Conservation (phyloP, 164 flowering plant genomes). For the Vitis rotundifolia region DNA sequence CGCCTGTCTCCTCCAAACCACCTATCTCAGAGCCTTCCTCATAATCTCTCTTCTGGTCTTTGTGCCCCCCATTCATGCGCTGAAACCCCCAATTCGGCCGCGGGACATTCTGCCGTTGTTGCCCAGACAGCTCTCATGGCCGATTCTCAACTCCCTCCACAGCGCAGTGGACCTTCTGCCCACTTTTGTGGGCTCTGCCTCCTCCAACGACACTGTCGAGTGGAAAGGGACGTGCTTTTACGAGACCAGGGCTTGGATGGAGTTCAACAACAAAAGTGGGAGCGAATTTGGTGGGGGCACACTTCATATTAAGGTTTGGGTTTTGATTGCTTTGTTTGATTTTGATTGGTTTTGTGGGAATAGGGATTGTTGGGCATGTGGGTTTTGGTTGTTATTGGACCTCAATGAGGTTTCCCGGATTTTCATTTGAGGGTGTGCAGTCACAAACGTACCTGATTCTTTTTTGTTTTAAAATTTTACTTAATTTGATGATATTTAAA, state of each 20-base stretch:
- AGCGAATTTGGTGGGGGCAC: slow-evolving; percentile 89
- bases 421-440: background rate
- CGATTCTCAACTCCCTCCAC: slow-evolving; percentile 55
- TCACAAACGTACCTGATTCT: background rate
- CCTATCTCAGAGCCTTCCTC: background rate
- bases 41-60: background rate
- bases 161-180: slow-evolving; percentile 74
- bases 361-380: background rate
- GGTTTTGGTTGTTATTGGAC: too few species aligned
- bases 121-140: slow-evolving; percentile 79
- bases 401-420: background rate
- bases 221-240: slow-evolving; percentile 97
- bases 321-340: background rate
- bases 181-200: slow-evolving; percentile 74
- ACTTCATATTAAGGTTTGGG: slow-evolving; percentile 73
- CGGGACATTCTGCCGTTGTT: slow-evolving; percentile 69
- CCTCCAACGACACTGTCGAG: slow-evolving; percentile 35
- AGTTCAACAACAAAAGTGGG: slow-evolving; percentile 71
- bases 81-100: slow-evolving; percentile 54
- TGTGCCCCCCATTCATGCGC: slow-evolving; percentile 8
- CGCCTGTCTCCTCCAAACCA: background rate
- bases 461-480: background rate
- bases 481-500: too few species aligned
- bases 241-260: slow-evolving; percentile 79
- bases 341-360: background rate